Conservation (phyloP, 257 asterid genomes). For the Jaltomata sinuosa region DNA sequence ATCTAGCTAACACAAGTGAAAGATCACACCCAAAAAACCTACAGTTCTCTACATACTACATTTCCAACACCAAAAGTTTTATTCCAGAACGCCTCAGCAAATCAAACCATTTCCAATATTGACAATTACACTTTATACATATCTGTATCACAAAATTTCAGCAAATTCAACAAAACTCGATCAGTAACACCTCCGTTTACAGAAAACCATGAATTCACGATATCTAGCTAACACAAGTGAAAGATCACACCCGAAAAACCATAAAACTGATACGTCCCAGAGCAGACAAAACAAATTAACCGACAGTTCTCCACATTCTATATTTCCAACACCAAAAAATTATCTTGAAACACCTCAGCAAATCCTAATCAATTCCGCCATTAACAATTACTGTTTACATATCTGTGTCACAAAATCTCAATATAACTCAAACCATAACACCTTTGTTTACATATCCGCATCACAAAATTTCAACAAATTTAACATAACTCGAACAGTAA, state of each 20-base stretch:
- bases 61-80: background rate
- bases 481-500: background rate
- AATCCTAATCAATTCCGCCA: background rate
- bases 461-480: background rate
- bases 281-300: too few relatives aligned
- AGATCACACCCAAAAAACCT: background rate
- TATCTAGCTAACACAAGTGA: background rate
- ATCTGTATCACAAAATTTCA: background rate
- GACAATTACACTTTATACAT: background rate
- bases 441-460: background rate
- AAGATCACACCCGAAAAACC: background rate
- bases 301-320: background rate
- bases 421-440: background rate
- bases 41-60: background rate
- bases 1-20: background rate
- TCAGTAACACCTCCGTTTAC: background rate
- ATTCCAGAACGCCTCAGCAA: background rate
- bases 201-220: background rate
- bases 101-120: background rate
- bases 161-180: background rate
- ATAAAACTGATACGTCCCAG: too few relatives aligned
- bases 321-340: background rate
- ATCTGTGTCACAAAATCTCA: background rate
- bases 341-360: background rate
- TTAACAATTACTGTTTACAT: background rate